These are phyloP conservation scores for Rhododendron ferrugineum DNA, from an alignment of 148 eudicot species.

Conservation along the genomic window DNA sequence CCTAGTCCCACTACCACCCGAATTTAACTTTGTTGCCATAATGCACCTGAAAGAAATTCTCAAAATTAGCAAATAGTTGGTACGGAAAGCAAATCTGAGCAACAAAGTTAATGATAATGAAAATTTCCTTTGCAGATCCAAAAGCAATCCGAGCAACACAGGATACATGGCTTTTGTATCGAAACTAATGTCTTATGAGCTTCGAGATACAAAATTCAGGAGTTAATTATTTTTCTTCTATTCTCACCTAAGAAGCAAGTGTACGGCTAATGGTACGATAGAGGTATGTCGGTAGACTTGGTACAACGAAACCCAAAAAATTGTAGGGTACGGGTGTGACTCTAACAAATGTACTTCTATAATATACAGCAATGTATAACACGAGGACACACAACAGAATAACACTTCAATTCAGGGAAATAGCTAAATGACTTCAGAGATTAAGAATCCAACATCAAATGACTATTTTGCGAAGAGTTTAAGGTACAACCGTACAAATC, in stretches of 20 bases:
- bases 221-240: neutral
- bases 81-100: neutral
- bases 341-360: neutral
- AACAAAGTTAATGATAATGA: neutral
- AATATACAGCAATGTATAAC: neutral
- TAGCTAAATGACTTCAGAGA: neutral
- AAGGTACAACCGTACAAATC: neutral
- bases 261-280: neutral
- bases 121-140: neutral
- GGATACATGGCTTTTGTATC: neutral
- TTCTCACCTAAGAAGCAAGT: neutral
- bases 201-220: neutral
- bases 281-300: neutral
- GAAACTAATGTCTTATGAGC: neutral
- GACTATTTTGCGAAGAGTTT: neutral
- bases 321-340: neutral
- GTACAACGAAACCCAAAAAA: neutral
- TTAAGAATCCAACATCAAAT: neutral
- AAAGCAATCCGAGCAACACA: neutral
- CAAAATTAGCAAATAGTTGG: neutral
- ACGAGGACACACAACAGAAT: neutral
- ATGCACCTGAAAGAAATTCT: slow-evolving; percentile 23
- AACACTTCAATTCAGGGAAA: neutral
- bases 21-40: slow-evolving; percentile 46
- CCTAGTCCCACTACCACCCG: slow-evolving; percentile 50